Conservation (phyloP, 805 yeast species). For the Lachancea lanzarotensis region DNA sequence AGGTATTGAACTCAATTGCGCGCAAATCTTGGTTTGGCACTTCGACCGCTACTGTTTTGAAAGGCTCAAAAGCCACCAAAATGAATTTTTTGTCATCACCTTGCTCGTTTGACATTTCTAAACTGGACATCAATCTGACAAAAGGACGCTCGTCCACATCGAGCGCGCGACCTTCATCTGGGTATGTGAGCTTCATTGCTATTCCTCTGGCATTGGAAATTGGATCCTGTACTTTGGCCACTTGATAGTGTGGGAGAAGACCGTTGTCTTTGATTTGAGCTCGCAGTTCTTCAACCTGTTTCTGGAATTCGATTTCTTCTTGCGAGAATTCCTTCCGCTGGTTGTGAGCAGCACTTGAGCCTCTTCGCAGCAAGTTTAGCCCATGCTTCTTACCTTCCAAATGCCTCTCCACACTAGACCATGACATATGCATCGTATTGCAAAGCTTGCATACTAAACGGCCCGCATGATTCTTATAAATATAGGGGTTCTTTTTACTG, state of each 20-base stretch:
- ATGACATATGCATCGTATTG: constrained; percentile 71
- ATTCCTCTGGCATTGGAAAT: constrained; percentile 56
- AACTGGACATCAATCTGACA: constrained; percentile 64
- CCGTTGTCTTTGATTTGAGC: constrained; percentile 14
- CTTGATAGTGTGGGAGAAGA: constrained; percentile 54
- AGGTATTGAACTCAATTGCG: constrained; percentile 30
- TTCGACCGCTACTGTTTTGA: constrained; percentile 70
- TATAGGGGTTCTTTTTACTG: constrained; percentile 53
- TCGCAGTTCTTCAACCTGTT: constrained; percentile 16
- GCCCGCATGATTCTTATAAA: constrained; percentile 78
- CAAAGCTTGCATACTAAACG: constrained; percentile 79
- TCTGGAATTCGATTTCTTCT: constrained; percentile 24
- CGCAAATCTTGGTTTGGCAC: constrained; percentile 50
- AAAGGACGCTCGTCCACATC: constrained; percentile 44
- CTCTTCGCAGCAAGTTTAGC: constrained; percentile 59
- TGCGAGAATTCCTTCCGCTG: constrained; percentile 19
- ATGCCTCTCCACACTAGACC: constrained; percentile 77
- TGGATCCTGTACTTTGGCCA: constrained; percentile 63
- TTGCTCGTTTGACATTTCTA: constrained; percentile 55
- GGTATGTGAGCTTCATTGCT: constrained; percentile 52
- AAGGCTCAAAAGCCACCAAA: constrained; percentile 84
- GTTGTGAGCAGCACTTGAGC: constrained; percentile 33
- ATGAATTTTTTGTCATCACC: constrained; percentile 48
- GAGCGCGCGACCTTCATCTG: constrained; percentile 34
- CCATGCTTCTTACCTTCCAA: constrained; percentile 81